Evolutionary conservation across 2,329 filamentous ascomycete genomes (phyloP), one percentile per base, ranked within the genome.

Genomic region (Cryphonectria naterciae): DNA sequence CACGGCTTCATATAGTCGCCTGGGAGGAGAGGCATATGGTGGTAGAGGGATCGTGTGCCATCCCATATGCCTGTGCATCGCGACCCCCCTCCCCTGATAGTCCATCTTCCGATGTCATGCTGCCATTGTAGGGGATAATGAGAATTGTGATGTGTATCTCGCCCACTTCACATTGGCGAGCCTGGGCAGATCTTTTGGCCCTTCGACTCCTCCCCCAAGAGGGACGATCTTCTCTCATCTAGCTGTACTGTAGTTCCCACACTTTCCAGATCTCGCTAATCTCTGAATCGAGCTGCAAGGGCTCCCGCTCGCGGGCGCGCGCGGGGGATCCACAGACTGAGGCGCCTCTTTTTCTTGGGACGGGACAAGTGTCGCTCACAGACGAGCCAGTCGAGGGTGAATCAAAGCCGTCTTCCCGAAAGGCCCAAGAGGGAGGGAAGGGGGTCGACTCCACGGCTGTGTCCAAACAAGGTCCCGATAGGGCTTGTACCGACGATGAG

Each of bases 181-280:
- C 54, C 28, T 32, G 54, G 54, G 15, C 25, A 58, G 25, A 56
- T 56, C 6, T n/a, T 7, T 49, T 22, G 17, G 41, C 19, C 46
- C 22, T n/a, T 17, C 17, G 19, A 22, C 37, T 11, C 10, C 37
- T 8, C 5, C 43, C 17, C 43, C 4, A 4, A 32, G 32, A 32
- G 41, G 4, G 17, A 46, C 46, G 6, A 49, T 49, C 22, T 10
- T n/a, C 22, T 49, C 46, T 49, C 46, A 11, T n/a, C 46, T 22
- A 49, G 46, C 41, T 52, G 41, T 17, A 19, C 62, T 19, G 25
- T 63, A 32, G 39, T 65, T 25, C 54, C 65, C 54, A 61, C 58
- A 32, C 32, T 32, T 64, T 65, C 15, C 25, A 61, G 70, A 65
- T 68, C 68, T 72, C 70, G 70, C 70, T 70, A 72, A 72, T 72